Evolutionary conservation across 768 basidiomycete genomes (phyloP).

Genomic region (Leccinum subtestaceum): DNA sequence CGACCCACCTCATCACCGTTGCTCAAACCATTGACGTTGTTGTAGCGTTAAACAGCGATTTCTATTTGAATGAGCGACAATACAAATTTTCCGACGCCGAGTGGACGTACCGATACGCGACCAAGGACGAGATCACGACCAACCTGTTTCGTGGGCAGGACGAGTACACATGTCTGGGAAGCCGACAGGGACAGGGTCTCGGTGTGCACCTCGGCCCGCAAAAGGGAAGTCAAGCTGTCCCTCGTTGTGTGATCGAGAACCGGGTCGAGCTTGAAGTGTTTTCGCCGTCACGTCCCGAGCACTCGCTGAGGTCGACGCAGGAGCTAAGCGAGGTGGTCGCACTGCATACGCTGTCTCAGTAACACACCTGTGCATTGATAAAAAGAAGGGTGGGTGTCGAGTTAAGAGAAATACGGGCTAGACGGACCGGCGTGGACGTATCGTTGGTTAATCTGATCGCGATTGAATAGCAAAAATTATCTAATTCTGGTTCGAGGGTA

Average conservation of each 20-base stretch:
- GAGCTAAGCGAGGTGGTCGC: not conserved
- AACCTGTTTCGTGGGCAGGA: constrained; percentile 24
- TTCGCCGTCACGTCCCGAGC: not conserved
- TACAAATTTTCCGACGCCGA: constrained; percentile 2
- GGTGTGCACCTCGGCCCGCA: not conserved
- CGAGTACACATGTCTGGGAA: constrained; percentile 6
- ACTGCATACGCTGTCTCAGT: not conserved
- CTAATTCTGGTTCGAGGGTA: constrained; percentile 12
- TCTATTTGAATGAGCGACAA: constrained; percentile 12
- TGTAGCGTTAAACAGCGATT: not conserved
- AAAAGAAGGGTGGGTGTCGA: not conserved
- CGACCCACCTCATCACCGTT: not conserved
- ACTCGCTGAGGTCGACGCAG: not conserved
- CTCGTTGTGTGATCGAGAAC: constrained; percentile 10
- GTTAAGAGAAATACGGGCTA: not conserved
- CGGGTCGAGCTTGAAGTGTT: constrained; percentile 2
- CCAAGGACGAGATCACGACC: constrained; percentile 27
- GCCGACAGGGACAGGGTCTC: not conserved
- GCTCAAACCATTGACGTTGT: not conserved
- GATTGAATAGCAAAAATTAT: constrained; percentile 20
- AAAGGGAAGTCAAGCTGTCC: constrained; percentile 1
- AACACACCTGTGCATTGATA: not conserved
- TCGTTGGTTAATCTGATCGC: constrained; percentile 16
- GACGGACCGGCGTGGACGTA: constrained; percentile 4
- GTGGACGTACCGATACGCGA: constrained; percentile 34